Base-by-base conservation (phyloP, 768 basidiomycete species). In the Serendipita sp. region DNA sequence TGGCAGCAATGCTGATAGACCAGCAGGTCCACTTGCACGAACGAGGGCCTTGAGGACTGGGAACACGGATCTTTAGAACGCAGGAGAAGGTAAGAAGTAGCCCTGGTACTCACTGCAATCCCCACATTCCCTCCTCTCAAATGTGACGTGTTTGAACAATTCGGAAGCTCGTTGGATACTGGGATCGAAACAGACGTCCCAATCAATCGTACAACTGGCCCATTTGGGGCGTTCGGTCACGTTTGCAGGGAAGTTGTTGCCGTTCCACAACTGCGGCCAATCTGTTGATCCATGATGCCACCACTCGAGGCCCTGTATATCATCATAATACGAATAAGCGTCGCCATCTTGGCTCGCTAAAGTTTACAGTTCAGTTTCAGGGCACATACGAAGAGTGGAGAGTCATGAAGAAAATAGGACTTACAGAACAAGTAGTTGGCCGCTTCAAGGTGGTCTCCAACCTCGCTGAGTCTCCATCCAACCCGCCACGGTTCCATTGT, bases 1-100 rank as follows among this genome's bases (percentile, higher is more conserved):
- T 0, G 77, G 77, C 2, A 78, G 68, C 68, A 78, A 74, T 3
- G 75, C 73, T 8, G 71, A 69, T 2, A 78, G 66, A 2, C 77
- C 77, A 3, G 68, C 66, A 7, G 68, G 65, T 3, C 75, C 73
- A 67, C 74, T 75, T 1, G 68, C 66, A 7, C 69, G 58, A 8
- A 76, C 65, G 34, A 78, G 69, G 0, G 73, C 71, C 1, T 69
- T 64, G 36, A 77, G 71, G 4, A 75, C 73, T 67, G 41, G 23
- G 13, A 35, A 28, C 34, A 62, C 44, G 2, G 16, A 11, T 41
- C 15, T 23, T 23, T 23, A 23, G 23, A 23, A 23, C 23, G 1
- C 23, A 23, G 1, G 23, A 23, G 23, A 23, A 23, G 23, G 23
- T 1, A 23, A 23, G 16, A n/a, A 3, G 15, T 8, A 44, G 46